Evolutionary conservation across 306 rosid genomes (phyloP).

Genomic region (Crataegus laevigata): DNA sequence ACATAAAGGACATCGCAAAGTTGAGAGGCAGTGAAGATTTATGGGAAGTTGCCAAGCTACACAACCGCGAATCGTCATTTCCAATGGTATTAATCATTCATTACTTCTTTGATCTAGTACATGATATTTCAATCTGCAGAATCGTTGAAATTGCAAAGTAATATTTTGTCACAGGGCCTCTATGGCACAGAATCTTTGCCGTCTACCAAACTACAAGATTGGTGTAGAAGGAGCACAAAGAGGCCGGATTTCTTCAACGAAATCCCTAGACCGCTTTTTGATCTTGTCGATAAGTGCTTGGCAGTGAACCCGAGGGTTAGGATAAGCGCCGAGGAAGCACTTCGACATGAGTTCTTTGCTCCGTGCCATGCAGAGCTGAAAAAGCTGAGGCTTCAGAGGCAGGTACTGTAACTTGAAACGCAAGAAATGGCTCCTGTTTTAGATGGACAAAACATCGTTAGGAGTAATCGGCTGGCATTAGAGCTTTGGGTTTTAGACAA

Average conservation of each 20-base stretch:
- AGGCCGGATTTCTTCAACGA: conserved; percentile 45
- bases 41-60: conserved; percentile 75
- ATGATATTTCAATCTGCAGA: background rate
- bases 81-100: conserved; percentile 35
- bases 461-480: background rate
- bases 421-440: background rate
- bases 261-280: conserved; percentile 43
- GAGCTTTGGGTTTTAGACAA: background rate
- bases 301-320: conserved; percentile 59
- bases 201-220: conserved; percentile 34
- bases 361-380: conserved; percentile 30
- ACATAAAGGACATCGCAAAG: conserved; percentile 58
- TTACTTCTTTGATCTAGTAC: background rate
- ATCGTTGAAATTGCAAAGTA: background rate
- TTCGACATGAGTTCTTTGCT: conserved; percentile 54
- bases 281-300: conserved; percentile 59
- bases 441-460: conserved; percentile 1
- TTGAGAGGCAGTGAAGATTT: conserved; percentile 66
- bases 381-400: conserved; percentile 33
- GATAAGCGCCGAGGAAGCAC: conserved; percentile 53
- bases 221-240: conserved; percentile 49
- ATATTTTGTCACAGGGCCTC: conserved; percentile 42
- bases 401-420: conserved; percentile 8
- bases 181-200: conserved; percentile 34
- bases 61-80: conserved; percentile 54